A percentile compares a stretch with the other conserved stretches of the same genome.
Conservation (phyloP, 495 filamentous ascomycete species). For the Hypoxylon cercidicola region DNA sequence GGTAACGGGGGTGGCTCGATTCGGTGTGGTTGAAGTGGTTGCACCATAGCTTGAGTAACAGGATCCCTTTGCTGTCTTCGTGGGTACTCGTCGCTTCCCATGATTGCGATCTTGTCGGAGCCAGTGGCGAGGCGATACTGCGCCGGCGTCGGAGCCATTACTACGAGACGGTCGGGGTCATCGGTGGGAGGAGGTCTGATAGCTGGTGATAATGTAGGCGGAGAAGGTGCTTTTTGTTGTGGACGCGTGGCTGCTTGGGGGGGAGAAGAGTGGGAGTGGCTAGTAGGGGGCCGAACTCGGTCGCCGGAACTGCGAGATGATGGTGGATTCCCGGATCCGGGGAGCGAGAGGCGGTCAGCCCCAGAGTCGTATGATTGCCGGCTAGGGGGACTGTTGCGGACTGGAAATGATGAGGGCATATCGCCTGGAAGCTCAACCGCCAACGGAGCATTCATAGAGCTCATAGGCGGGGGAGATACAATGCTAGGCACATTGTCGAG, state of each 20-base stretch:
- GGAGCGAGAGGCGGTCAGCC: constrained; percentile 51
- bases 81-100: constrained; percentile 66
- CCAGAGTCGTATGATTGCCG: constrained; percentile 61
- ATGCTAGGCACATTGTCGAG: constrained; percentile 44
- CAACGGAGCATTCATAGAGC: constrained; percentile 51
- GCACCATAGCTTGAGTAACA: constrained; percentile 46
- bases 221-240: constrained; percentile 44
- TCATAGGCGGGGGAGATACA: constrained; percentile 44
- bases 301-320: constrained; percentile 59
- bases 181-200: constrained; percentile 49
- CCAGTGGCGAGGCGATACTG: constrained; percentile 60
- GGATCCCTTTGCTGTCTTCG: constrained; percentile 52
- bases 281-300: constrained; percentile 39
- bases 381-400: constrained; percentile 47
- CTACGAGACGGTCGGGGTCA: constrained; percentile 57
- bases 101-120: constrained; percentile 70
- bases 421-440: constrained; percentile 62
- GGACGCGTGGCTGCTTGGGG: constrained; percentile 46
- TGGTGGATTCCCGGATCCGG: constrained; percentile 44
- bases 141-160: constrained; percentile 62
- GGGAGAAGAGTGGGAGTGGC: constrained; percentile 46
- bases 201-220: constrained; percentile 41
- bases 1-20: constrained; percentile 80
- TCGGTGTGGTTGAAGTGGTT: constrained; percentile 58
- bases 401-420: constrained; percentile 47